A percentile compares a stretch with the other conserved stretches of the same genome.
These are phyloP conservation scores for Pichia sporocuriosa DNA, from an alignment of 805 yeast genomes.

Conservation along the genomic window DNA sequence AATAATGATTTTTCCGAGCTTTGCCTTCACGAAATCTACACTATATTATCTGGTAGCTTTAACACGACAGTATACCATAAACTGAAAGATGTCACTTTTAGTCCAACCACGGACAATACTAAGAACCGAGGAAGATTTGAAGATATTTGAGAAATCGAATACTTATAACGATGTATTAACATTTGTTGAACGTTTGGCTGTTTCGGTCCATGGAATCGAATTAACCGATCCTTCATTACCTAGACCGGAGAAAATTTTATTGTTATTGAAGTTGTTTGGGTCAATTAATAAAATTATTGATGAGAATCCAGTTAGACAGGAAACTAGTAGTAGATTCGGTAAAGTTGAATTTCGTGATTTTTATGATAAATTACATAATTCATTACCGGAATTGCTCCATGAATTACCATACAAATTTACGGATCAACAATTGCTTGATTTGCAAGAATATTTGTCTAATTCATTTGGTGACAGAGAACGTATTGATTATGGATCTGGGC, in stretches of 20 bases:
- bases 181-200: constrained; percentile 54
- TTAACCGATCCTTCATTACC: constrained; percentile 19
- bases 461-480: constrained; percentile 81
- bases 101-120: constrained; percentile 20
- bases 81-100: neutral
- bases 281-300: constrained; percentile 40
- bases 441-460: constrained; percentile 54
- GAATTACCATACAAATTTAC: constrained; percentile 14
- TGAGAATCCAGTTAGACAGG: constrained; percentile 59
- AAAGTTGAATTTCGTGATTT: constrained; percentile 82
- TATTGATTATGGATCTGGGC: constrained; percentile 97
- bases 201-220: constrained; percentile 44
- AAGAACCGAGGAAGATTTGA: constrained; percentile 45
- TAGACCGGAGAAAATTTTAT: constrained; percentile 15
- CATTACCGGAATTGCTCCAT: constrained; percentile 20
- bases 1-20: too few species aligned
- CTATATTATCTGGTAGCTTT: too few species aligned
- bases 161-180: constrained; percentile 44
- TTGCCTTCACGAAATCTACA: too few species aligned
- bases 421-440: constrained; percentile 34
- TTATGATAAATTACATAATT: constrained; percentile 52
- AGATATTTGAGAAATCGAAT: constrained; percentile 46
- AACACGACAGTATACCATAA: too few species aligned
- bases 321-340: constrained; percentile 77
- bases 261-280: constrained; percentile 38